Evolutionary conservation across 2,329 filamentous ascomycete genomes (phyloP), one percentile per base, ranked within the genome.

Genomic region (Sordariomycetes sp.): DNA sequence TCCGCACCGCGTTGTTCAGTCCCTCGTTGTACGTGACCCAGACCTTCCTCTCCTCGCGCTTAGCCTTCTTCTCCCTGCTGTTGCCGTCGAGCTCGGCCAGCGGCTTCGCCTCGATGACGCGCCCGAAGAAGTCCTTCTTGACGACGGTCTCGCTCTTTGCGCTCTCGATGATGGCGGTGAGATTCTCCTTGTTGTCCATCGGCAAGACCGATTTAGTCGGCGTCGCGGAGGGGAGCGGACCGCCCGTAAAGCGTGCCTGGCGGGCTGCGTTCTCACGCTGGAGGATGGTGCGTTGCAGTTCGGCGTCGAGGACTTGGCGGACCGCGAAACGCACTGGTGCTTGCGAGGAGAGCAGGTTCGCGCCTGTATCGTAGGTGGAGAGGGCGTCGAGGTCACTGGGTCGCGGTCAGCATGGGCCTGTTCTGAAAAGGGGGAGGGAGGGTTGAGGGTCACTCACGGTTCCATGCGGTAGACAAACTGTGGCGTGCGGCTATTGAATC

Each of bases 381-480:
- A 96, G 69, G 8, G 72, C 67, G 56, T 98, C 92, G n/a, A 98
- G 68, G 37, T 76, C 69, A 30, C 72, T 77, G 27, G 18, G 12
- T 3, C 21, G 19, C 39, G 9, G 14, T 47, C 39, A 52, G 40
- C 31, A 18, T 18, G 11, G 15, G 4, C 7, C 10, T 9, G 25
- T n/a, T n/a, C 15, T 6, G n/a, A 26, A n/a, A 19, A 23, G 24
- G 6, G 6, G 5, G 17, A 16, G 11, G 14, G 11, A 26, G 31
- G 21, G n/a, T 21, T 18, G 21, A 33, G 25, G 21, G 7, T 26
- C 15, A 79, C 82, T 70, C 64, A 88, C 72, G 92, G 92, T 50
- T 96, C 90, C 85, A 98, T 88, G 34, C 92, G 78, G 57, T 94
- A 96, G 8, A 94, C 80, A 71, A 79, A 96, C 45, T 77, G 70